These are phyloP conservation scores for Cinnamomum micranthum DNA, from an alignment of 164 flowering plant genomes.

Conservation along the genomic window DNA sequence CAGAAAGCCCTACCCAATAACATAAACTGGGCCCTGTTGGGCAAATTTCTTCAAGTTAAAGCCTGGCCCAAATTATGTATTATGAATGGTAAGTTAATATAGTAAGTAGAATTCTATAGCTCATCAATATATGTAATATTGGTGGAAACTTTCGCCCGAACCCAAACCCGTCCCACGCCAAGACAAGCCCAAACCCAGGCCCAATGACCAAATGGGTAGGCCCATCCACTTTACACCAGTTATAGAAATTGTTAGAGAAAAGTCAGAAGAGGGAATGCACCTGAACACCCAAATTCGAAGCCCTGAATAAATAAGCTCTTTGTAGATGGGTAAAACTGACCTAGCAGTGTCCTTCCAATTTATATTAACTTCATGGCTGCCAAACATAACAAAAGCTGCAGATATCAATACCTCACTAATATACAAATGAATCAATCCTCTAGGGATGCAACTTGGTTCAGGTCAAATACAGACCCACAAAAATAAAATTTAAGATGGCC, in stretches of 20 bases:
- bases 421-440: not conserved
- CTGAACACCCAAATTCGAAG: conserved; percentile 97
- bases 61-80: no score
- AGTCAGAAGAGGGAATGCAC: conserved; percentile 30
- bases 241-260: not conserved
- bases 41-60: no score
- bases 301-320: conserved; percentile 66
- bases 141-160: no score
- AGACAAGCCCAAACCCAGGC: no score
- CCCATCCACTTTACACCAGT: no score
- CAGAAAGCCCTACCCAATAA: no score
- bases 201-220: not conserved
- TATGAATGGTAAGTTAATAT: no score
- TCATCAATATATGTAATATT: no score
- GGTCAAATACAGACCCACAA: not conserved
- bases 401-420: not conserved
- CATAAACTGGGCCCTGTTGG: no score
- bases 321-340: conserved; percentile 65
- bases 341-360: conserved; percentile 83
- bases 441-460: not conserved
- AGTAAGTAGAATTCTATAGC: no score
- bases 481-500: no score
- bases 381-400: conserved; percentile 12
- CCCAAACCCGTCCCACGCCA: no score
- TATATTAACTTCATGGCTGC: conserved; percentile 47